phyloP scores from a whole-genome alignment of 495 filamentous ascomycete genomes.

The Annulohypoxylon bovei region DNA sequence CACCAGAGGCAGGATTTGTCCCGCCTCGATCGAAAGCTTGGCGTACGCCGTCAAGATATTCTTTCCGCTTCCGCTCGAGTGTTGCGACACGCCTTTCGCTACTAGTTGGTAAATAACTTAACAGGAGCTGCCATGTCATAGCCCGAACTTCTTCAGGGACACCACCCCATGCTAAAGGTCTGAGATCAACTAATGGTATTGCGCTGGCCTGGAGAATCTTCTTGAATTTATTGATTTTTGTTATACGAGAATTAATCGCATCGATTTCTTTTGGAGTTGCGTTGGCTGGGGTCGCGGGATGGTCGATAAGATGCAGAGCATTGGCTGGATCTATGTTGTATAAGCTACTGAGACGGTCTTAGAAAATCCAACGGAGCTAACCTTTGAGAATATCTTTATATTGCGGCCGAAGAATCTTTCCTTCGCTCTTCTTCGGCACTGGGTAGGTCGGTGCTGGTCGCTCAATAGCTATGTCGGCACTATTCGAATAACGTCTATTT shows the following conservation, averaged over 20 bases:
- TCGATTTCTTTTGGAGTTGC: slow-evolving; percentile 87
- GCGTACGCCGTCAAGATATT: slow-evolving; percentile 94
- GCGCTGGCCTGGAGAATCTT: slow-evolving; percentile 89
- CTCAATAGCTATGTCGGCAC: slow-evolving; percentile 91
- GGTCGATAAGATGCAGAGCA: slow-evolving; percentile 90
- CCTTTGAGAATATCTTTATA: slow-evolving; percentile 94
- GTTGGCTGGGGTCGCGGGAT: slow-evolving; percentile 77
- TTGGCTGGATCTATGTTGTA: slow-evolving; percentile 83
- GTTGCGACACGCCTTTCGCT: slow-evolving; percentile 90
- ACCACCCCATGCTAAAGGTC: slow-evolving; percentile 89
- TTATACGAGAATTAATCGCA: slow-evolving; percentile 84
- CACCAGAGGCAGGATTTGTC: slow-evolving; percentile 44
- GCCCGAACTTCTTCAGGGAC: slow-evolving; percentile 94
- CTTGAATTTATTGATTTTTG: slow-evolving; percentile 98
- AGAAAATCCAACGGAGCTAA: slow-evolving; percentile 43
- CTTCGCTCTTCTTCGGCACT: slow-evolving; percentile 84
- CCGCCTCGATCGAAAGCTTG: slow-evolving; percentile 88
- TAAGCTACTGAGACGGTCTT: slow-evolving; percentile 18
- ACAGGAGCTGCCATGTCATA: slow-evolving; percentile 96
- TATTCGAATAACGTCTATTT: slow-evolving; percentile 69
- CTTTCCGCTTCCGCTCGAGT: slow-evolving; percentile 93
- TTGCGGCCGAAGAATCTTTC: slow-evolving; percentile 94
- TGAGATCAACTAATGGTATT: slow-evolving; percentile 83
- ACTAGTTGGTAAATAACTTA: slow-evolving; percentile 94
- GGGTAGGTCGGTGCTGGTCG: slow-evolving; percentile 89